Evolutionary conservation across 1,284 basidiomycete genomes (phyloP), one percentile per base, ranked within the genome.

Genomic region (Ceratorhiza oryzae-sativae): DNA sequence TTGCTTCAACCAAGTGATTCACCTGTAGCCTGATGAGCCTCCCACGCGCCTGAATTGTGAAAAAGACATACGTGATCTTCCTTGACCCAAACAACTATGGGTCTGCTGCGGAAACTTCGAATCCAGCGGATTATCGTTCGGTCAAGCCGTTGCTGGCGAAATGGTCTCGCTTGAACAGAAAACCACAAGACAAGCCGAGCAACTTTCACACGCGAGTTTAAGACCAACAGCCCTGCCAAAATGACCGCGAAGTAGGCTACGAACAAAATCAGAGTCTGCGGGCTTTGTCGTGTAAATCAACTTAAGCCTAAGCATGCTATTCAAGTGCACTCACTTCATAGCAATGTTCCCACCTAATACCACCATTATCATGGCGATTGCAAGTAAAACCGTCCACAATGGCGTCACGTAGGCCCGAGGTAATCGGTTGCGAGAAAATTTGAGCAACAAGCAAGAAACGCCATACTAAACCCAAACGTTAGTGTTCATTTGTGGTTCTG

Each of bases 391-490:
- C 27, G 81, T 75, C 18, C 73, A 73, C 13, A 87, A 75, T 4
- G 81, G 80, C 8, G 85, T 83, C 25, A 76, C 80, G 5, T 79
- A 80, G 3, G 78, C 73, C 27, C 88, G 82, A 1, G 83, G 83
- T 9, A 92, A 78, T 48, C 85, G 83, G 2, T 87, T 86, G 2
- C 90, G 84, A 71, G 88, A 88, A 79, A 88, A 88, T 73, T 86
- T 87, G 45, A 92, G 81, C 4, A 90, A 73, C 3, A 91, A 76
- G 12, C 87, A 81, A 1, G 88, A 85, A 18, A 89, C 45, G 0
- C 88, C 89, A 75, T 90, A 91, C 25, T 90, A 78, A 0, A 82
- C 77, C 86, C 90, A 88, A 34, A 1, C n/a, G 15, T 34, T 62
- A 25, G 75, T 68, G 41, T 72, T 49, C 23, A 25, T 77, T 68